Evolutionary conservation across 352 stramenopile species (phyloP).

Genomic region (Chrysophaeum taylorii): DNA sequence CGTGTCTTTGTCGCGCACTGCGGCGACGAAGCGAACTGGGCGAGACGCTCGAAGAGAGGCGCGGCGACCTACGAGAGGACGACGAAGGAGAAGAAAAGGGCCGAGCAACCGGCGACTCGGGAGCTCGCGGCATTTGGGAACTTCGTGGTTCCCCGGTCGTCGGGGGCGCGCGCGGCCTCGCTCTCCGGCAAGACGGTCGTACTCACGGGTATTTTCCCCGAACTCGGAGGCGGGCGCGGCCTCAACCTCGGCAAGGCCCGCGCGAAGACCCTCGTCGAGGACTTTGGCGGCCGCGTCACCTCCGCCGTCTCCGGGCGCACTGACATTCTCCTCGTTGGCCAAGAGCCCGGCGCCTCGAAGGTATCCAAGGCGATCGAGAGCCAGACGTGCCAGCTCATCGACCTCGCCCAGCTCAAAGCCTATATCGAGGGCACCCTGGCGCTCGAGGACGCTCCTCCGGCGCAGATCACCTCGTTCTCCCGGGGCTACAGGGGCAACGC

Average conservation of each 20-base stretch:
- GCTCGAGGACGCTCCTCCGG: too few relatives aligned
- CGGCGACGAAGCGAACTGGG: constrained; percentile 24
- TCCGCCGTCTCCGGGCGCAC: constrained; percentile 38
- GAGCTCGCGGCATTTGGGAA: background rate
- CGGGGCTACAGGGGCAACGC: constrained; percentile 23
- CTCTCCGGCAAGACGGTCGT: constrained; percentile 38
- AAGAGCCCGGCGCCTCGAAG: constrained; percentile 35
- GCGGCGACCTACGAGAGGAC: background rate
- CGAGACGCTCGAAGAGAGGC: constrained; percentile 10
- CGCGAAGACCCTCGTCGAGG: constrained; percentile 35
- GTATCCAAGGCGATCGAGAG: constrained; percentile 28
- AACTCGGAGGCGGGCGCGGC: constrained; percentile 39
- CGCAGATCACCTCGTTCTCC: constrained; percentile 31
- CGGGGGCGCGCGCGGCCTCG: constrained; percentile 24
- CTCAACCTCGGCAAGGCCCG: constrained; percentile 37
- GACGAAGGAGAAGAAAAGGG: background rate
- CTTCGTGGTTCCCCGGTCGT: background rate
- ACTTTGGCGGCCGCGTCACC: constrained; percentile 40
- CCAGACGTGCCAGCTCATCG: constrained; percentile 9
- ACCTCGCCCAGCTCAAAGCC: background rate
- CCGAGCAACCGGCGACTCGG: background rate
- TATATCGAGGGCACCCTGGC: too few relatives aligned
- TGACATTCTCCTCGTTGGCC: constrained; percentile 37
- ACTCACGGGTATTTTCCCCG: constrained; percentile 42
- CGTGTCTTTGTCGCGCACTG: constrained; percentile 26